A percentile compares a stretch with the other conserved stretches of the same genome.
These are phyloP conservation scores for Dictyophora rubrovolvata DNA, from an alignment of 768 basidiomycete species.

Conservation along the genomic window DNA sequence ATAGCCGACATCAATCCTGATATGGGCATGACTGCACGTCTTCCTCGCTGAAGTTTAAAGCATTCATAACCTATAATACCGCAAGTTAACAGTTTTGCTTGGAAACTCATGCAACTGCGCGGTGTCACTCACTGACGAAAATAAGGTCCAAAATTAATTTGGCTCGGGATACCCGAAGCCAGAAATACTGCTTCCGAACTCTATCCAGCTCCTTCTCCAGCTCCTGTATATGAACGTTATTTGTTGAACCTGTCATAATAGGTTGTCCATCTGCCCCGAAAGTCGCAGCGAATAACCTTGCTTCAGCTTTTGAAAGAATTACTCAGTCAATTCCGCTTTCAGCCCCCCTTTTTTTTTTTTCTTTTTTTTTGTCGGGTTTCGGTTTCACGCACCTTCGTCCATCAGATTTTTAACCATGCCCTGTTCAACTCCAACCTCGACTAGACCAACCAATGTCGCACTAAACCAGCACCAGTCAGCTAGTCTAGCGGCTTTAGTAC, in stretches of 20 bases:
- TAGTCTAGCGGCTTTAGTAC: conserved; percentile 61
- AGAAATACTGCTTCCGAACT: conserved; percentile 62
- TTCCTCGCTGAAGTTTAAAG: conserved; percentile 57
- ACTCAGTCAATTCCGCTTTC: not conserved
- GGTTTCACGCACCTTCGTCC: conserved; percentile 40
- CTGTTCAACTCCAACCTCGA: conserved; percentile 76
- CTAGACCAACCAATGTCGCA: conserved; percentile 66
- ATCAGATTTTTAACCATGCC: conserved; percentile 51
- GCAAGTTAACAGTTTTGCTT: too few species aligned
- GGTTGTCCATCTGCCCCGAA: conserved; percentile 56
- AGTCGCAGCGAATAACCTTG: conserved; percentile 64
- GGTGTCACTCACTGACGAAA: conserved; percentile 75
- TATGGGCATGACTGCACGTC: conserved; percentile 50
- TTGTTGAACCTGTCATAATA: conserved; percentile 36
- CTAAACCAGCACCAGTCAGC: conserved; percentile 85
- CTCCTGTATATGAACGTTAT: conserved; percentile 27
- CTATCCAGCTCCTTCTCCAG: conserved; percentile 64
- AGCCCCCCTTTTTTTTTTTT: too few species aligned
- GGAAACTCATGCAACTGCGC: too few species aligned
- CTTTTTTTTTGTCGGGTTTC: too few species aligned
- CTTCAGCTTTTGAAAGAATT: conserved; percentile 42
- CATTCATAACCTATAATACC: conserved; percentile 55
- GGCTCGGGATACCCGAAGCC: conserved; percentile 57
- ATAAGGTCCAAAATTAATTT: conserved; percentile 80
- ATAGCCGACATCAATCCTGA: conserved; percentile 61